Evolutionary conservation across 441 rosid species (phyloP).

Genomic region (Euphorbia celastroides): DNA sequence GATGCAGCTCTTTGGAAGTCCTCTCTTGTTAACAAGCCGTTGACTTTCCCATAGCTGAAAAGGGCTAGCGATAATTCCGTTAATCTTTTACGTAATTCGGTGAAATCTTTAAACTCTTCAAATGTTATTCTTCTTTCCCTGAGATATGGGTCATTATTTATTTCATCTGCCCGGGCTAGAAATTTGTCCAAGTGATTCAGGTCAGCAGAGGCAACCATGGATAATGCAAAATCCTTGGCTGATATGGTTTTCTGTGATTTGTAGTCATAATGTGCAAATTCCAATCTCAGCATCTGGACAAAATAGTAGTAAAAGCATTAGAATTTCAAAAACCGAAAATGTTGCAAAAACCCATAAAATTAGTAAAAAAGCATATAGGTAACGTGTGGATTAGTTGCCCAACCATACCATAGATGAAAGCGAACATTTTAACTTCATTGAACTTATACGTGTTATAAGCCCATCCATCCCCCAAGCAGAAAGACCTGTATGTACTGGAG

Average conservation of each 20-base stretch:
- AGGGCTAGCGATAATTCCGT: constrained; percentile 79
- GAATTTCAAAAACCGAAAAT: neutral
- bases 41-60: constrained; percentile 73
- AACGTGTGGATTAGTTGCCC: constrained; percentile 3
- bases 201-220: constrained; percentile 94
- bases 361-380: neutral
- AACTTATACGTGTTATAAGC: constrained; percentile 9
- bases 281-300: constrained; percentile 66
- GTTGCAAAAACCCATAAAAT: neutral
- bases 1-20: constrained; percentile 89
- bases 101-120: constrained; percentile 70
- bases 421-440: constrained; percentile 6
- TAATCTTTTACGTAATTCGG: constrained; percentile 63
- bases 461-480: constrained; percentile 8
- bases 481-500: constrained; percentile 5
- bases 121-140: constrained; percentile 47
- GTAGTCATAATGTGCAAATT: constrained; percentile 87
- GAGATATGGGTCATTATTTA: constrained; percentile 41
- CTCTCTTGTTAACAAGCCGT: constrained; percentile 57
- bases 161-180: constrained; percentile 62
- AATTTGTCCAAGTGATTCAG: constrained; percentile 51
- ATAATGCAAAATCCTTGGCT: constrained; percentile 86
- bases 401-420: constrained; percentile 6
- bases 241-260: constrained; percentile 57
- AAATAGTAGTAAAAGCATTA: neutral